Evolutionary conservation across 2,329 filamentous ascomycete genomes (phyloP).

Genomic region (Penicillium rolfsii): DNA sequence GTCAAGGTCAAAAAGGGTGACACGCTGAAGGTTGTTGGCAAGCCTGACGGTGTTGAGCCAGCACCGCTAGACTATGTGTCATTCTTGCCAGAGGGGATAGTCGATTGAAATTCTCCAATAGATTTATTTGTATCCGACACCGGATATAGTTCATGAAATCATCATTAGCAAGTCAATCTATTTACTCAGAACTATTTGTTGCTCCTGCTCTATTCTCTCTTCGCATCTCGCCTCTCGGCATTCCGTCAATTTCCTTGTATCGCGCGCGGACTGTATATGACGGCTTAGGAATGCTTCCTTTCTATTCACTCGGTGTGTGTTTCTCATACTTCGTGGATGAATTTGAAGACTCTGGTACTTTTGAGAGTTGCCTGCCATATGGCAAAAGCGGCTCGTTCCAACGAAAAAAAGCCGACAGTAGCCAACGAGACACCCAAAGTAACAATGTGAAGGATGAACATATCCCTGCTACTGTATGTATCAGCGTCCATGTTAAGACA

Average conservation of each 20-base stretch:
- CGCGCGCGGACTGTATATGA: not conserved
- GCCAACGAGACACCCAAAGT: not conserved
- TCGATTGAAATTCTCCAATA: constrained; percentile 50
- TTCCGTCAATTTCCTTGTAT: not conserved
- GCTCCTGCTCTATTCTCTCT: not conserved
- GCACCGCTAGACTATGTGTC: constrained; percentile 70
- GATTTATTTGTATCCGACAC: no score
- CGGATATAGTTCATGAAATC: no score
- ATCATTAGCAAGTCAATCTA: no score
- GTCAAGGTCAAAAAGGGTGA: constrained; percentile 58
- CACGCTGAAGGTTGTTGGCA: constrained; percentile 59
- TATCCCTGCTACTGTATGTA: not conserved
- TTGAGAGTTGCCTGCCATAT: not conserved
- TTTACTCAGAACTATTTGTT: not conserved
- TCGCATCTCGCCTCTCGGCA: not conserved
- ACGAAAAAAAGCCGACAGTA: not conserved
- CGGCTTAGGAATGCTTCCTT: not conserved
- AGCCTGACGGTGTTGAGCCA: constrained; percentile 62
- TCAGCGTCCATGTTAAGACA: not conserved
- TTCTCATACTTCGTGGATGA: not conserved
- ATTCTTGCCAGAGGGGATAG: constrained; percentile 60
- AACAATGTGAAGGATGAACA: not conserved
- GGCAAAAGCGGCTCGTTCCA: not conserved
- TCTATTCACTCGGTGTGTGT: not conserved
- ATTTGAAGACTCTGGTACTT: not conserved